phyloP scores from a whole-genome alignment of 768 basidiomycete genomes.

The Boletus rubroflammeus region DNA sequence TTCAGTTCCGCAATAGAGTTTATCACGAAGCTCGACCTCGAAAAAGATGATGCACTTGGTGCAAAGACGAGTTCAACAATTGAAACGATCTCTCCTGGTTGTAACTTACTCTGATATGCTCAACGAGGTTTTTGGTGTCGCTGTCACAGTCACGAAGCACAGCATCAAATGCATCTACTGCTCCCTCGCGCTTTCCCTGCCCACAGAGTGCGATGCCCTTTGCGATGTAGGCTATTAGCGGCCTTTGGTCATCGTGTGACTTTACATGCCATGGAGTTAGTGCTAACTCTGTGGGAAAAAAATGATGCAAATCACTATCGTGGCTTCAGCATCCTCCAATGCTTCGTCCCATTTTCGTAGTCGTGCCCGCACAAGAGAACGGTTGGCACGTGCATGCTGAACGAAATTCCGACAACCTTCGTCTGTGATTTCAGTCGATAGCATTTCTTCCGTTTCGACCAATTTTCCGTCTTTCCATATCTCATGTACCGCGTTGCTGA shows the following conservation, averaged over 20 bases:
- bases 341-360: conserved; percentile 3
- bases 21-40: not conserved
- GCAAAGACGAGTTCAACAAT: not conserved
- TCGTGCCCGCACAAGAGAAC: conserved; percentile 14
- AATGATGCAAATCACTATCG: not conserved
- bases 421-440: conserved; percentile 12
- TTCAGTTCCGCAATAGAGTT: not conserved
- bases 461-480: conserved; percentile 9
- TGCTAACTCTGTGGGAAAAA: not conserved
- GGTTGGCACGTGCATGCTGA: conserved; percentile 10
- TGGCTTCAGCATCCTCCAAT: not conserved
- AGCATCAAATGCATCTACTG: not conserved
- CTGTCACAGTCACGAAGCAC: not conserved
- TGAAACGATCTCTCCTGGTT: not conserved
- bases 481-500: not conserved
- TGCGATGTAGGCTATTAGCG: not conserved
- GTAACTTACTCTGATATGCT: not conserved
- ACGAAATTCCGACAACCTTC: not conserved
- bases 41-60: not conserved
- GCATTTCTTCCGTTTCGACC: not conserved
- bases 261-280: not conserved
- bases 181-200: not conserved
- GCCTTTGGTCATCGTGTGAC: not conserved
- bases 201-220: not conserved
- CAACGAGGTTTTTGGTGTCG: not conserved